A percentile compares a stretch with the other conserved stretches of the same genome.
phyloP scores from a whole-genome alignment of 2,329 filamentous ascomycete genomes.

The Geosmithia morbida region DNA sequence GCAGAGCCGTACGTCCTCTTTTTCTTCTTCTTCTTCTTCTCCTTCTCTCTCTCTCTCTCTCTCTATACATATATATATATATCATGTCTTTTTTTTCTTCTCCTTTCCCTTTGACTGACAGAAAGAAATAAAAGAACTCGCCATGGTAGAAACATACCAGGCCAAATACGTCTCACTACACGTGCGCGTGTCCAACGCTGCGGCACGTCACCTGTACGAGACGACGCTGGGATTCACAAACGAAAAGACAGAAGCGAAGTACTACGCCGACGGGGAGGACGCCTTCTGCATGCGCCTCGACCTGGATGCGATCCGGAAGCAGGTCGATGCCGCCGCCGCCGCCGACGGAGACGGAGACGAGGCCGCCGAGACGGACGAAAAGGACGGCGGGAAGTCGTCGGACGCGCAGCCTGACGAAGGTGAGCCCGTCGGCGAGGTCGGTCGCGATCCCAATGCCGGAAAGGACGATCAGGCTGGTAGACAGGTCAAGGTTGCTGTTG shows the following conservation, averaged over 20 bases:
- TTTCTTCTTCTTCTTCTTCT: not conserved
- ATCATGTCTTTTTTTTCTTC: too few species aligned
- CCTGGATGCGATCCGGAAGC: constrained; percentile 44
- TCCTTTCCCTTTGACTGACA: too few species aligned
- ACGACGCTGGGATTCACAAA: constrained; percentile 82
- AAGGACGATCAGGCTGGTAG: constrained; percentile 27
- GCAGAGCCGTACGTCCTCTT: constrained; percentile 61
- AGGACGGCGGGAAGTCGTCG: constrained; percentile 9
- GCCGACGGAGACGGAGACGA: constrained; percentile 22
- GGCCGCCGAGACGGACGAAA: constrained; percentile 13
- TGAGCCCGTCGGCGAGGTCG: constrained; percentile 53
- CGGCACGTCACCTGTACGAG: constrained; percentile 82
- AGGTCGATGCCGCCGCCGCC: constrained; percentile 18
- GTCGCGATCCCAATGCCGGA: constrained; percentile 26
- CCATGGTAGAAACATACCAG: constrained; percentile 91
- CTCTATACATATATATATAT: not conserved
- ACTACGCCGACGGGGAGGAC: constrained; percentile 97
- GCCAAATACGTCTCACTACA: constrained; percentile 91
- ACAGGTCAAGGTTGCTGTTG: constrained; percentile 77
- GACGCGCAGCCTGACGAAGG: constrained; percentile 45
- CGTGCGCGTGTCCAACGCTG: constrained; percentile 85
- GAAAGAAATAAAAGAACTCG: constrained; percentile 48
- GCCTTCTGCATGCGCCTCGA: constrained; percentile 90
- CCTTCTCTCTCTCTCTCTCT: not conserved
- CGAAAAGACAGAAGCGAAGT: constrained; percentile 75